Conservation (phyloP, 1,284 basidiomycete genomes). For the Pseudozyma sp. region DNA sequence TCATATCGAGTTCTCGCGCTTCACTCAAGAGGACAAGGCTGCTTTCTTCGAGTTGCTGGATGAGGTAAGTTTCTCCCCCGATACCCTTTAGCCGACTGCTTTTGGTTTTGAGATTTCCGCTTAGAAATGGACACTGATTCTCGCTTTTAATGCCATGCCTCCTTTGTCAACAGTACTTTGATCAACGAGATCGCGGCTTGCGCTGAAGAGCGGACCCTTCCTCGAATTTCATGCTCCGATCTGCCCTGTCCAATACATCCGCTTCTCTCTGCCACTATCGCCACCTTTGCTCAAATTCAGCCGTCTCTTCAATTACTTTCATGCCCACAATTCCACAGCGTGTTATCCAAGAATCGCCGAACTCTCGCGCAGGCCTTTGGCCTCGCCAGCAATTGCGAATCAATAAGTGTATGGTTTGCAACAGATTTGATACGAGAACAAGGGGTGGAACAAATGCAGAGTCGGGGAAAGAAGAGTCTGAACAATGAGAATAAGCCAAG, state of each 20-base stretch:
- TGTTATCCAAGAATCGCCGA: no score
- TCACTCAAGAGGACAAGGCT: conserved; percentile 56
- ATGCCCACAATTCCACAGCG: no score
- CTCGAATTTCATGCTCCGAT: no score
- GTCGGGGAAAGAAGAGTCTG: not conserved
- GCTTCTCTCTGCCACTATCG: no score
- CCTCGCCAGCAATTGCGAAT: no score
- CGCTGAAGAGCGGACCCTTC: conserved; percentile 17
- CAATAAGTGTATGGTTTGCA: conserved; percentile 8
- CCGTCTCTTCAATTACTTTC: no score
- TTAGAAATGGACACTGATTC: not conserved
- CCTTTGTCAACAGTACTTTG: conserved; percentile 24
- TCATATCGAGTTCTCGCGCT: conserved; percentile 57
- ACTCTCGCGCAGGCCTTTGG: no score
- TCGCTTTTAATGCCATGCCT: no score
- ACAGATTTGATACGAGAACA: conserved; percentile 15
- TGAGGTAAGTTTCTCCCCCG: conserved; percentile 33
- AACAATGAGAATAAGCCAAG: conserved; percentile 3
- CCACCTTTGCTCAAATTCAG: no score
- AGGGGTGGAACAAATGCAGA: conserved; percentile 10
- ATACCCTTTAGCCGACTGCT: not conserved
- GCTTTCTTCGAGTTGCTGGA: conserved; percentile 62
- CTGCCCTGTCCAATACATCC: no score
- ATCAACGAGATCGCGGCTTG: conserved; percentile 30
- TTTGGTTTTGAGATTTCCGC: no score